Conservation (phyloP, 2,329 filamentous ascomycete species). For the Pseudogymnoascus sp. region DNA sequence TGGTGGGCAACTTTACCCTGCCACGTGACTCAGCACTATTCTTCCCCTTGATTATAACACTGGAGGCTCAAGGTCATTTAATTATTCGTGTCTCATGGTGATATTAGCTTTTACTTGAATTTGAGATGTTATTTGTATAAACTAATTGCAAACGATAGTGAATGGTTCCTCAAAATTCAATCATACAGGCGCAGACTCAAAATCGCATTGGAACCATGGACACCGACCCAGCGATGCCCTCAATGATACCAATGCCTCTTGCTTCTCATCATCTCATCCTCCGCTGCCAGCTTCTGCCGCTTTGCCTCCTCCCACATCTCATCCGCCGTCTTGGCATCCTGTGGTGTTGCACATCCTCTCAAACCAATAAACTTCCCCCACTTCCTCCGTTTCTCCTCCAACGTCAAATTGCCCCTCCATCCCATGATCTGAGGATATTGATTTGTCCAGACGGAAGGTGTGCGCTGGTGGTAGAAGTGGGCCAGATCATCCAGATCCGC, state of each 20-base stretch:
- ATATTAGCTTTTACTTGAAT: constrained; percentile 1
- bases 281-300: not conserved
- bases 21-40: not conserved
- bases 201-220: not conserved
- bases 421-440: constrained; percentile 63
- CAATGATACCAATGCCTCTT: not conserved
- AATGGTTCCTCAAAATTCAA: not conserved
- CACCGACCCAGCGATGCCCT: not conserved
- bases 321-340: constrained; percentile 18
- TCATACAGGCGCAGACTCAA: not conserved
- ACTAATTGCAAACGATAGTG: not conserved
- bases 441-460: constrained; percentile 44
- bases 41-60: not conserved
- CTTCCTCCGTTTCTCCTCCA: constrained; percentile 61
- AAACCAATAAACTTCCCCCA: constrained; percentile 70
- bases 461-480: constrained; percentile 65
- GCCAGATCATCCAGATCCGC: constrained; percentile 62
- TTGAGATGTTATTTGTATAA: not conserved
- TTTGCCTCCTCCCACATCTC: constrained; percentile 36
- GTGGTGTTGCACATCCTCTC: constrained; percentile 51
- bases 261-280: constrained; percentile 5
- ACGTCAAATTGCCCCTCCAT: constrained; percentile 47
- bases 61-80: not conserved
- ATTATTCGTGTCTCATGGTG: not conserved
- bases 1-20: constrained; percentile 9